phyloP scores from a whole-genome alignment of 2,329 filamentous ascomycete genomes.

The Fusarium pseudograminearum region DNA sequence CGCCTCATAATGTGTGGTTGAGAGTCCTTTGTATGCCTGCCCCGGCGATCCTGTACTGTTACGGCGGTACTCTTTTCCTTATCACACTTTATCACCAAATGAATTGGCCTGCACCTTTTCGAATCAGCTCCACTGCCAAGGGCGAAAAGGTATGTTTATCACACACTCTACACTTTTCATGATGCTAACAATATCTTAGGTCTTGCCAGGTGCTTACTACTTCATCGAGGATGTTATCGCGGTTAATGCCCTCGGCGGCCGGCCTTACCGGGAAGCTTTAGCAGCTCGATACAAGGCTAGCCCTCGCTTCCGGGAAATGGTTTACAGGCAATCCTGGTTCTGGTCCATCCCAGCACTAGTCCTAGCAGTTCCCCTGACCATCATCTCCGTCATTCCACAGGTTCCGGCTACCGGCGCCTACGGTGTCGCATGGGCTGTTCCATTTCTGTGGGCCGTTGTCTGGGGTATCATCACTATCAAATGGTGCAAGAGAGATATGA shows the following conservation, averaged over 20 bases:
- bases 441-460: constrained; percentile 53
- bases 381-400: constrained; percentile 51
- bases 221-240: constrained; percentile 76
- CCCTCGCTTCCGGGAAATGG: constrained; percentile 57
- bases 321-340: constrained; percentile 56
- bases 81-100: constrained; percentile 52
- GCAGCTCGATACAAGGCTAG: constrained; percentile 58
- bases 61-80: constrained; percentile 57
- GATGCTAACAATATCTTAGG: constrained; percentile 52
- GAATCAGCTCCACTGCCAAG: constrained; percentile 72
- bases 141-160: constrained; percentile 55
- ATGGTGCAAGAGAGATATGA: constrained; percentile 56
- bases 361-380: constrained; percentile 53
- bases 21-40: constrained; percentile 65
- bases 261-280: constrained; percentile 57
- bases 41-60: constrained; percentile 62
- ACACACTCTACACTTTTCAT: fast-evolving
- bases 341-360: constrained; percentile 56
- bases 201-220: constrained; percentile 72
- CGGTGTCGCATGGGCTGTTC: constrained; percentile 56
- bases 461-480: constrained; percentile 53
- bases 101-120: constrained; percentile 66
- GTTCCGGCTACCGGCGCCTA: constrained; percentile 54
- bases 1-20: constrained; percentile 62
- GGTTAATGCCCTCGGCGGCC: constrained; percentile 71